A percentile compares a stretch with the other conserved stretches of the same genome.
These are phyloP conservation scores for Geotrichum cucujoidarum DNA, from an alignment of 1,139 yeast species.

Conservation along the genomic window DNA sequence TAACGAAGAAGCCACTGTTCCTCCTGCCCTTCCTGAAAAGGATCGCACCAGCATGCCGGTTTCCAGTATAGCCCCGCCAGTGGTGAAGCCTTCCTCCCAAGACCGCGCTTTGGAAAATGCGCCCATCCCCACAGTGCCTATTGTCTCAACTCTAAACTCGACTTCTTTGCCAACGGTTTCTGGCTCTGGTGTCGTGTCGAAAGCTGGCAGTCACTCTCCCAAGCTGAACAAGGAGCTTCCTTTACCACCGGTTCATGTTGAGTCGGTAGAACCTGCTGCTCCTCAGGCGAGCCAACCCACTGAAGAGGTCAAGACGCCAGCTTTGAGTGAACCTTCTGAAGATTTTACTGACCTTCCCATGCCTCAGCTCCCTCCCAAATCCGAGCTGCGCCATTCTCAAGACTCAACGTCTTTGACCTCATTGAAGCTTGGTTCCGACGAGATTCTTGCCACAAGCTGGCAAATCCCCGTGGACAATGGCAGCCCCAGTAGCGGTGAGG, in stretches of 20 bases:
- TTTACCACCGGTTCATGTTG: slow-evolving; percentile 16
- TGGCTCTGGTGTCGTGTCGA: slow-evolving; percentile 4
- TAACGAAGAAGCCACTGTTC: too few relatives aligned
- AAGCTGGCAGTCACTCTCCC: background rate
- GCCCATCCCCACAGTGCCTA: background rate
- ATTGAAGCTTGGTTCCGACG: background rate
- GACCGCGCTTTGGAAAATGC: too few relatives aligned
- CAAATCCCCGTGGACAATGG: background rate
- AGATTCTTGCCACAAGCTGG: slow-evolving; percentile 11
- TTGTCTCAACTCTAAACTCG: background rate
- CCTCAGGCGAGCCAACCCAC: background rate
- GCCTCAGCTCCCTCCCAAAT: slow-evolving; percentile 23
- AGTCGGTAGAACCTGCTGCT: background rate
- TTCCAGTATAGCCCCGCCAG: background rate
- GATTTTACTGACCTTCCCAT: slow-evolving; percentile 21
- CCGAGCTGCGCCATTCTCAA: slow-evolving; percentile 19
- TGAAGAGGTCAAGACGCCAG: background rate
- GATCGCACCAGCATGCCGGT: background rate
- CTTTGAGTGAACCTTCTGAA: background rate
- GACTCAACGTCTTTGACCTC: slow-evolving; percentile 1
- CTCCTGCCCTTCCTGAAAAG: background rate
- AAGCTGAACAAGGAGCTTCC: slow-evolving; percentile 20
- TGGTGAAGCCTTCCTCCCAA: too few relatives aligned
- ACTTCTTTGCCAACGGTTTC: background rate
- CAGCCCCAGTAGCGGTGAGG: background rate